Base-by-base conservation (phyloP, 78 protist genomes). In the Cyanophora paradoxa region DNA sequence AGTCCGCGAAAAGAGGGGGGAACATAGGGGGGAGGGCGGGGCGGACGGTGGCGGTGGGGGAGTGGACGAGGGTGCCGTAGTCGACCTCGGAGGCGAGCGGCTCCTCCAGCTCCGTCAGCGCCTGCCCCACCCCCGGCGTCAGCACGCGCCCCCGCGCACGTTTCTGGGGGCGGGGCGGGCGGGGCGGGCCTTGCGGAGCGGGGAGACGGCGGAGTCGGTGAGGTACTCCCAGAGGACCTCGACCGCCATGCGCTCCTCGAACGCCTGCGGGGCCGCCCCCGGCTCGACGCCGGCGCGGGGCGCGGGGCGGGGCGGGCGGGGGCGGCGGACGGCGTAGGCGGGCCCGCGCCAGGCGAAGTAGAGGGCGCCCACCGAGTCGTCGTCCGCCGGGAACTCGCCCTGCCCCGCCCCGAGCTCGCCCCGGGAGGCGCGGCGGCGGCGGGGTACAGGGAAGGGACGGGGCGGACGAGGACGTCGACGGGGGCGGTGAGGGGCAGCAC, bases 171-270 rank as follows among this genome's bases (percentile, higher is more conserved):
- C 0, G 62, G 1, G 62, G 2, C 34, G 19, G 33, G 62, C 16
- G 42, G 63, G 59, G 39, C 72, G 34, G 34, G 61, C 59, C 19
- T 28, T 19, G 16, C 10, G 42, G 37, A 81, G 77, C n/a, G 74
- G 84, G 17, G 85, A 2, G 24, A 70, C 78, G 5, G 86, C 50
- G 5, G 67, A n/a, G 50, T 82, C 81, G 24, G 78, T 62, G 34
- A 86, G 72, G 61, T 86, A 86, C 30, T 0, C 8, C 68, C 36
- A 54, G 22, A 82, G 63, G 46, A 78, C 1, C 6, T 11, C 34
- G 20, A 82, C 8, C 26, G 44, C 71, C 33, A 3, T 3, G n/a
- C 2, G 20, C 57, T 41, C 70, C 14, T 3, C 17, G 28, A 33
- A 24, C 48, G 48, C 10, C 6, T 13, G 48, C 10, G 48, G 10